These are phyloP conservation scores for Grammothele lineata DNA, from an alignment of 768 basidiomycete species.

Conservation along the genomic window DNA sequence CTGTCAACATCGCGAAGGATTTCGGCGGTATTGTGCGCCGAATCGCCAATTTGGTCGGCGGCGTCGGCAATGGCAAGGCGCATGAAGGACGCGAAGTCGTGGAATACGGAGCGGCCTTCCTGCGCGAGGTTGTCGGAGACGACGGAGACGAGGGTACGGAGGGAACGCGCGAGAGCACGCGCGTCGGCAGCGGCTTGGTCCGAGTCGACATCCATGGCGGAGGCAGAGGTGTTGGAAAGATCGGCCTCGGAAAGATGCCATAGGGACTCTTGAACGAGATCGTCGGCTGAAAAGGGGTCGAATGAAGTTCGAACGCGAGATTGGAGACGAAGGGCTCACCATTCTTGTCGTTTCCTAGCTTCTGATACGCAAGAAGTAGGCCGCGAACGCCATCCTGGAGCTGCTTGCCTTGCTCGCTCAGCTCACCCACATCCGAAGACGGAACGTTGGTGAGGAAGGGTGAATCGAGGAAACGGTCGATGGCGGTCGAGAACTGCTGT, in stretches of 20 bases:
- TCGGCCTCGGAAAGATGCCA: constrained; percentile 63
- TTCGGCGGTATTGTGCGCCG: constrained; percentile 49
- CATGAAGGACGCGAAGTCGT: constrained; percentile 61
- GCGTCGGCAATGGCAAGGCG: constrained; percentile 65
- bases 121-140: constrained; percentile 49
- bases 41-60: constrained; percentile 52
- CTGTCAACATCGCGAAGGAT: constrained; percentile 50
- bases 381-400: constrained; percentile 47
- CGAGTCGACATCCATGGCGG: constrained; percentile 28
- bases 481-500: constrained; percentile 46
- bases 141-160: constrained; percentile 48
- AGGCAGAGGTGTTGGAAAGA: constrained; percentile 33
- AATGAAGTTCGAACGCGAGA: neutral
- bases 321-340: constrained; percentile 29
- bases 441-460: constrained; percentile 45
- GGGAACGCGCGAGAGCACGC: constrained; percentile 42
- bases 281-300: constrained; percentile 56
- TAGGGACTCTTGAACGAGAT: constrained; percentile 59
- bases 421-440: constrained; percentile 31
- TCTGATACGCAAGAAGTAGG: constrained; percentile 56
- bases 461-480: constrained; percentile 52
- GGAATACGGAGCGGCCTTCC: constrained; percentile 50
- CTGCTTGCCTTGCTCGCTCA: constrained; percentile 52
- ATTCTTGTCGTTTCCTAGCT: constrained; percentile 53
- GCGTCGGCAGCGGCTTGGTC: constrained; percentile 49